phyloP scores from a whole-genome alignment of 257 asterid species.

The Solanum paucissectum region DNA sequence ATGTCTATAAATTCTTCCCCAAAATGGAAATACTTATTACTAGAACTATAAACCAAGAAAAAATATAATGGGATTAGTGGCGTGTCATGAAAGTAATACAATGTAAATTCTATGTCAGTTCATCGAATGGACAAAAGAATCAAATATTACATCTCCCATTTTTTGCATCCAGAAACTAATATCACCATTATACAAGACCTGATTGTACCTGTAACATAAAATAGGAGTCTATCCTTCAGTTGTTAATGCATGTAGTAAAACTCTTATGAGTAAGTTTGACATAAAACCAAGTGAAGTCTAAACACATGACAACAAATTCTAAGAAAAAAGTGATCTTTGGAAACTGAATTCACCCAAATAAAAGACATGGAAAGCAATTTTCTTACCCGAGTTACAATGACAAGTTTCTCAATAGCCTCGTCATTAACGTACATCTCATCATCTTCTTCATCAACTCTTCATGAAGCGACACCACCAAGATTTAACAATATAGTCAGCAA shows the following conservation, averaged over 20 bases:
- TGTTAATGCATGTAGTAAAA: background rate
- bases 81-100: background rate
- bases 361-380: background rate
- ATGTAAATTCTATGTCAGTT: background rate
- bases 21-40: background rate
- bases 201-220: background rate
- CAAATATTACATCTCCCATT: background rate
- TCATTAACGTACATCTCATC: constrained; percentile 54
- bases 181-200: background rate
- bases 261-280: background rate
- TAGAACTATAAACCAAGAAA: background rate
- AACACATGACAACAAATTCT: background rate
- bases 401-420: constrained; percentile 69
- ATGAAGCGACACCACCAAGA: constrained; percentile 1
- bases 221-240: background rate
- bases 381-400: constrained; percentile 78
- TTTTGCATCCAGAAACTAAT: background rate
- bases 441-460: constrained; percentile 66
- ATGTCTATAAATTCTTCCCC: background rate
- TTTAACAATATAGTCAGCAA: background rate
- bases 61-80: background rate
- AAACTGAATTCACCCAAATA: background rate
- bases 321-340: background rate
- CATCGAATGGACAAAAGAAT: background rate
- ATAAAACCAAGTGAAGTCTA: background rate